Evolutionary conservation across 2,329 filamentous ascomycete species (phyloP), one percentile per base, ranked within the genome.

Genomic region (Alternaria postmessia): DNA sequence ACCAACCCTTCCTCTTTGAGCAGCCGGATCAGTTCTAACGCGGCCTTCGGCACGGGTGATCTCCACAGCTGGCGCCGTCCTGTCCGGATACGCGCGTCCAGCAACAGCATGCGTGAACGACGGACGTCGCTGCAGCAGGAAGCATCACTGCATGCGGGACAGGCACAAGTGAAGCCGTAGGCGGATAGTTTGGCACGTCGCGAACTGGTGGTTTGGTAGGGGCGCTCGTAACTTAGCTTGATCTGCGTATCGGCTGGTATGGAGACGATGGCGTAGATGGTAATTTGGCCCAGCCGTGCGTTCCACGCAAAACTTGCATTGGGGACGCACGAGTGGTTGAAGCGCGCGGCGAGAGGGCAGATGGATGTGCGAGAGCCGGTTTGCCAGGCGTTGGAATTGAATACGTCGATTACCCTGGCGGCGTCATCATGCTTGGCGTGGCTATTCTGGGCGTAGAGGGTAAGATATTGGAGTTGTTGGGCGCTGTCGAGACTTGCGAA

Each of bases 291-390:
- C 4, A 61, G 34, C 12, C 52, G 47, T 14, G 59, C 49, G 41
- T 75, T 72, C 72, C 70, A 74, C 24, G 61, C 64, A 36, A 69
- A 77, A 44, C 65, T 61, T 4, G 75, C 70, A 51, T 78, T 79
- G 7, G 76, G 74, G 34, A 64, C 65, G 61, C 76, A 79, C 22
- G 68, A 69, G 65, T 79, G 76, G 58, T 78, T 79, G 67, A 78
- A 69, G 44, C 74, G 74, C 8, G 76, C 73, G 38, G 72, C 65
- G 8, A 54, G 60, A 18, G 70, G 74, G 42, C 73, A 75, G 51
- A 79, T 66, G 61, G 48, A 69, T 49, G 66, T 63, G 44, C 43
- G 65, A 44, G 26, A 47, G 61, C 64, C 54, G 57, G 49, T 65
- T 61, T 46, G 66, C 57, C 52, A 74, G 61, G 67, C 67, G 47